A percentile compares a stretch with the other conserved stretches of the same genome.
Conservation (phyloP, 108 stramenopile genomes). For the Cyclostephanos tholiformis region DNA sequence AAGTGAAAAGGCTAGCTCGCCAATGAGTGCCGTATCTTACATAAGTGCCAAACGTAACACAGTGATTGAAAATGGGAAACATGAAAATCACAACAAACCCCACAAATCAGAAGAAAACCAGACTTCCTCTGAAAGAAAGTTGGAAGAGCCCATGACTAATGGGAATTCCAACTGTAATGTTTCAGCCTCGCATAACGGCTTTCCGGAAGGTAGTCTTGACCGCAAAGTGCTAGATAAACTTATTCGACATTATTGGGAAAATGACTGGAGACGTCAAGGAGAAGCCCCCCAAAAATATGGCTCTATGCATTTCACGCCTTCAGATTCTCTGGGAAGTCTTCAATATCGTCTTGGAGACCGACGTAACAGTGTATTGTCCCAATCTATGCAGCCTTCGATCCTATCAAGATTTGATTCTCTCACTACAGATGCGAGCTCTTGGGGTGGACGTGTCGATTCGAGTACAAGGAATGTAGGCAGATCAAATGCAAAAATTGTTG, state of each 20-base stretch:
- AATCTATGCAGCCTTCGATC: too few relatives aligned
- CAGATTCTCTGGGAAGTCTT: not conserved
- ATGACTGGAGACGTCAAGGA: not conserved
- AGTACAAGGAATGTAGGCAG: not conserved
- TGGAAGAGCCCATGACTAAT: not conserved
- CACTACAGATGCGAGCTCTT: not conserved
- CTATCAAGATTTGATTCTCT: not conserved
- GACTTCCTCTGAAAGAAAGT: not conserved
- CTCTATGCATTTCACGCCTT: not conserved
- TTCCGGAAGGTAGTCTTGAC: not conserved
- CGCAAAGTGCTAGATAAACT: not conserved
- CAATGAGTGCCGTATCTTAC: slow-evolving; percentile 7
- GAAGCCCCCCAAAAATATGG: not conserved
- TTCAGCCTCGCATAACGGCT: not conserved
- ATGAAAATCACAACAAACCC: not conserved
- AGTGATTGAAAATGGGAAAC: not conserved
- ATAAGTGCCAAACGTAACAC: slow-evolving; percentile 4
- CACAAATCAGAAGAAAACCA: slow-evolving; percentile 6
- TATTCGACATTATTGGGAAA: not conserved
- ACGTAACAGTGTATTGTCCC: not conserved
- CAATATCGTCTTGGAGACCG: not conserved
- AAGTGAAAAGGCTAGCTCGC: slow-evolving; percentile 42
- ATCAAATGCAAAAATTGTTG: not conserved
- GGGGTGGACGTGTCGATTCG: not conserved
- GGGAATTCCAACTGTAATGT: not conserved